Evolutionary conservation across 306 rosid genomes (phyloP), one percentile per base, ranked within the genome.

Genomic region (Medicago arabica): DNA sequence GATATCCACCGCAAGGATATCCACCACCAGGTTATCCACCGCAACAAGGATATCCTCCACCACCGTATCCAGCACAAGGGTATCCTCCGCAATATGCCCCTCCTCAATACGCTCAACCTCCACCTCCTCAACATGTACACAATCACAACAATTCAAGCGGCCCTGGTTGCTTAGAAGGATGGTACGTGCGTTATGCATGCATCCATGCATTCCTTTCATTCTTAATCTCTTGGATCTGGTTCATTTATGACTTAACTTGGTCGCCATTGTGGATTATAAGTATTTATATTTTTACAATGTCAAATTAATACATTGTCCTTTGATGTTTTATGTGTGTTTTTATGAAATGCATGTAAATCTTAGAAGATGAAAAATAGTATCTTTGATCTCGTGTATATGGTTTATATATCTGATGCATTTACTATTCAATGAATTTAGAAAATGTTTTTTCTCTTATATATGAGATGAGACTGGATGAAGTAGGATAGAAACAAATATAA

Each of bases 71-170:
- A 19, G 71, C 85, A 5, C 85, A 77, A 23, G 85, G 85, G 1
- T 82, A 82, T 59, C 85, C 96, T 59, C 88, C 86, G 0, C 90
- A 88, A 0, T 95, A 92, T 39, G 96, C 88, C 0, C 93, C 88
- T 0, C 93, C 97, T 15, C 97, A 87, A 75, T 95, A 90, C 78
- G 88, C 86, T 68, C 97, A 82, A 82, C 97, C 88, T 51, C 97
- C 95, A 0, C 96, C 92, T 12, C 96, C 21, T 2, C 85, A 62
- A 15, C 89, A 28, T 28, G 31, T 28, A 28, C 31, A 83, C 13
- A 14, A 55, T 0, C 74, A 53, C 23, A 55, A 75, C 1, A 76
- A 75, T 11, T 81, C 81, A 66, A 0, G 51, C 1, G 43, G 86
- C 61, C 10, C 77, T 39, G 99, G 99, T 59, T 59, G 86, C 49